Evolutionary conservation across 202 grass and related monocot genomes (phyloP).

Genomic region (Setaria viridis): DNA sequence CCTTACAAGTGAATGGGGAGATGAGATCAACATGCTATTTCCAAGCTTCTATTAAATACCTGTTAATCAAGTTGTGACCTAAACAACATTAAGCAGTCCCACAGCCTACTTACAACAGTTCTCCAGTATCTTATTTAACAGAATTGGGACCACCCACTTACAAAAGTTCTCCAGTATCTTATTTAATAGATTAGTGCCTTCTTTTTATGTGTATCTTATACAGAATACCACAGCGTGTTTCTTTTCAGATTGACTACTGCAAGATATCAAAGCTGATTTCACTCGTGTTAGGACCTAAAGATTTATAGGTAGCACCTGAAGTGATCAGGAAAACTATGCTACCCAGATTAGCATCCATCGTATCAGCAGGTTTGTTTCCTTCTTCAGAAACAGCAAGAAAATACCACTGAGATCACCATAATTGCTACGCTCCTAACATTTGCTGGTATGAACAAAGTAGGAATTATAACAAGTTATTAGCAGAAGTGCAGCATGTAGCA

Average conservation of each 20-base stretch:
- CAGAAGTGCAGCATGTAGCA: not conserved
- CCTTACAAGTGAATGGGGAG: not conserved
- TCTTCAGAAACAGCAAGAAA: slow-evolving; percentile 20
- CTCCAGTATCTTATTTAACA: not conserved
- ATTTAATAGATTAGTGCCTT: not conserved
- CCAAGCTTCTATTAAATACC: not conserved
- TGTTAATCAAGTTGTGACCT: not conserved
- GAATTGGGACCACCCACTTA: not conserved
- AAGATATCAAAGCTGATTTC: slow-evolving; percentile 26
- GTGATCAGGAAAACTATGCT: slow-evolving; percentile 25
- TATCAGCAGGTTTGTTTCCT: slow-evolving; percentile 19
- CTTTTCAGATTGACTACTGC: slow-evolving; percentile 21
- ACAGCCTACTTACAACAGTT: not conserved
- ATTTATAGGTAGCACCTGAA: not conserved
- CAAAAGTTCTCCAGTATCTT: not conserved
- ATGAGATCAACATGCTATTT: not conserved
- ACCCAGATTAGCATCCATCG: slow-evolving; percentile 16
- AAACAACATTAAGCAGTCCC: not conserved
- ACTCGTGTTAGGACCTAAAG: slow-evolving; percentile 4
- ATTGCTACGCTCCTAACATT: not conserved
- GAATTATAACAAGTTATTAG: slow-evolving; percentile 1
- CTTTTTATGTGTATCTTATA: slow-evolving; percentile 15
- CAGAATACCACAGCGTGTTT: not conserved
- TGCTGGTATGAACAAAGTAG: not conserved
- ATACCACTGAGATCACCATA: not conserved